Percentiles rank a stretch among this genome's conserved stretches.
phyloP scores from a whole-genome alignment of 2,329 filamentous ascomycete genomes.

The Albophoma yamanashiensis region DNA sequence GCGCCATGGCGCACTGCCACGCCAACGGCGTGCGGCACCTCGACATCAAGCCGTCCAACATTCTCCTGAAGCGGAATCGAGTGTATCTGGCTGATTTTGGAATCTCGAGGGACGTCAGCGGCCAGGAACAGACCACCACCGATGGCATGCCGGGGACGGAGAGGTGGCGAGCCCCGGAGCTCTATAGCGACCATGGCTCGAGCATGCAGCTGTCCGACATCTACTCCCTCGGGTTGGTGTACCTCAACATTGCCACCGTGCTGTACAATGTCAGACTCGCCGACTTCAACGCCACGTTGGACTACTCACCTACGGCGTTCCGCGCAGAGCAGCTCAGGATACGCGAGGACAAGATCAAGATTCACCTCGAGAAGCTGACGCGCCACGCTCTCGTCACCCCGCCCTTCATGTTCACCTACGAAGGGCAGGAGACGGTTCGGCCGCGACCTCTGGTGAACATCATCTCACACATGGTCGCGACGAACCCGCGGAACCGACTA shows the following conservation, averaged over 20 bases:
- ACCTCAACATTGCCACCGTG: constrained; percentile 31
- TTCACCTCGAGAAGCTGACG: constrained; percentile 22
- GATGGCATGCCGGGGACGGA: constrained; percentile 28
- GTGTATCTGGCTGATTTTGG: constrained; percentile 40
- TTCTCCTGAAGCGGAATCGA: constrained; percentile 30
- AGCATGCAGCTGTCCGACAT: constrained; percentile 37
- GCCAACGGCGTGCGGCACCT: constrained; percentile 31
- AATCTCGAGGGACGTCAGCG: constrained; percentile 34
- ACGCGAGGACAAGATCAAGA: constrained; percentile 22
- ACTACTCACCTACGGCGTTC: constrained; percentile 13
- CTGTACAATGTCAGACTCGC: constrained; percentile 27
- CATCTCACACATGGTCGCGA: constrained; percentile 22
- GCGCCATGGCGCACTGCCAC: constrained; percentile 31
- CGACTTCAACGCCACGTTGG: constrained; percentile 28
- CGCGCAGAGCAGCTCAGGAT: constrained; percentile 20
- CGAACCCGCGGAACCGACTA: constrained; percentile 19
- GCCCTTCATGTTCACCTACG: constrained; percentile 25
- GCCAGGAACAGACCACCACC: constrained; percentile 32
- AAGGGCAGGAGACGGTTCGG: constrained; percentile 25
- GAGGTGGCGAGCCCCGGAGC: constrained; percentile 35
- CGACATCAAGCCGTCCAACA: constrained; percentile 37
- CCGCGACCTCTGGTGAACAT: constrained; percentile 29
- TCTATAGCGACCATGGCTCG: constrained; percentile 22
- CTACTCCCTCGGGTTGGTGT: constrained; percentile 35
- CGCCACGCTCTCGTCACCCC: constrained; percentile 21